Evolutionary conservation across 1,284 basidiomycete species (phyloP), one percentile per base, ranked within the genome.

Genomic region (Athelia psychrophila): DNA sequence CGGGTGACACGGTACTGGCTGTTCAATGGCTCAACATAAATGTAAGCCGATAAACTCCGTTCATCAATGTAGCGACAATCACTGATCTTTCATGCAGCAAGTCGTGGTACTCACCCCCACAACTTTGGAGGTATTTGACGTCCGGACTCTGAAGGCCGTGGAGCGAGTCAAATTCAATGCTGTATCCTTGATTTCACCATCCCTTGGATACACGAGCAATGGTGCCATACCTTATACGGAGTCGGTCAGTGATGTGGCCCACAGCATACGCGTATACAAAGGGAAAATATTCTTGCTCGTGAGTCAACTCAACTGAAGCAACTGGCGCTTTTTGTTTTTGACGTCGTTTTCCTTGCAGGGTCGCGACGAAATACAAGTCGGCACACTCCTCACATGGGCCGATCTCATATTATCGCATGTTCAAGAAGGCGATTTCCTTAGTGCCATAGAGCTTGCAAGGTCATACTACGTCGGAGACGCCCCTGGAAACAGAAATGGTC

Each of bases 311-410:
- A 35, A 13, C 16, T 44, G 44, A 50, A 27, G 36, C 32, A 42
- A 6, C 38, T 35, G 40, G 48, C 24, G n/a, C 3, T 35, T 49
- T 49, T 47, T 36, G 49, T 33, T 52, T 32, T 45, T 57, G 42
- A 58, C 51, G 35, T 51, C 47, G 10, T 42, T 22, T 40, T 50
- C 51, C n/a, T 54, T 40, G 16, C 57, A 92, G 90, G 79, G 80
- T 44, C 78, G 79, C 51, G 77, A 84, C 53, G 84, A 85, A 52
- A 60, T 98, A 1, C 80, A 84, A 64, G 92, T 91, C 0, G 97
- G 95, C 24, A 93, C 90, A 0, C 75, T 98, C 22, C 75, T 96
- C 44, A 93, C 94, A 1, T 99, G 97, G 97, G 94, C 96, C 10
- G 95, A 99, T 66, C 86, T 91, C 20, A 86, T 99, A 20, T 74